Conservation (phyloP, 2,329 filamentous ascomycete species). For the Monosporascus cannonballus region DNA sequence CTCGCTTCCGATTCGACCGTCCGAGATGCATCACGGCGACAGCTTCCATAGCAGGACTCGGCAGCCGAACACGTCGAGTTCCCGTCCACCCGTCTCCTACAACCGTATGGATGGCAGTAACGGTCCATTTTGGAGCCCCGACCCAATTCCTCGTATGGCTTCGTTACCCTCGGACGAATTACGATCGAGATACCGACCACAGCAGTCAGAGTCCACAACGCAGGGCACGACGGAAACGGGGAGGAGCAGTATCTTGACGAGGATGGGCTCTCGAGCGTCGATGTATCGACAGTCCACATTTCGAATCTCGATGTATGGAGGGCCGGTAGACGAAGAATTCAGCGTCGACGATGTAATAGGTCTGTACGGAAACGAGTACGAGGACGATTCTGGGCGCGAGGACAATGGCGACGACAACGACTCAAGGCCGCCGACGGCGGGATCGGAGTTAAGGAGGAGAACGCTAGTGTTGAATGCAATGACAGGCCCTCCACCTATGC, state of each 20-base stretch:
- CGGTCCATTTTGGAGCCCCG: conserved; percentile 28
- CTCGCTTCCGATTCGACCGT: conserved; percentile 34
- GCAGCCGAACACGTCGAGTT: conserved; percentile 16
- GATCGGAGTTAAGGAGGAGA: conserved; percentile 32
- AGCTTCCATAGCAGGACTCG: conserved; percentile 17
- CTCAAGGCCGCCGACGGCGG: conserved; percentile 31
- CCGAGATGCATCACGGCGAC: conserved; percentile 26
- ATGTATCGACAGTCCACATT: conserved; percentile 30
- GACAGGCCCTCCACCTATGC: conserved; percentile 28
- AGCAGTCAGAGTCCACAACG: conserved; percentile 46
- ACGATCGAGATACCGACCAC: conserved; percentile 51
- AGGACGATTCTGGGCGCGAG: conserved; percentile 42
- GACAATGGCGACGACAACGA: conserved; percentile 32
- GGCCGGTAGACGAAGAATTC: conserved; percentile 44
- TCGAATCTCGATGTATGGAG: conserved; percentile 20
- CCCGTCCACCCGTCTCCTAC: conserved; percentile 25
- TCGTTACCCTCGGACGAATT: conserved; percentile 47
- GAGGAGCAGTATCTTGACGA: conserved; percentile 75
- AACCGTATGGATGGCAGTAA: conserved; percentile 29
- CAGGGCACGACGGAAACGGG: conserved; percentile 66
- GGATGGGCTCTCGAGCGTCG: conserved; percentile 68
- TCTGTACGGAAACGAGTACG: conserved; percentile 61
- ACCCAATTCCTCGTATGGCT: conserved; percentile 32
- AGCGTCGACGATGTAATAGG: conserved; percentile 65
- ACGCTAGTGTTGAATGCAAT: conserved; percentile 35